Percentiles rank a stretch among this genome's conserved stretches.
phyloP scores from a whole-genome alignment of 2,329 filamentous ascomycete species.

The Verticillium tricorpus region DNA sequence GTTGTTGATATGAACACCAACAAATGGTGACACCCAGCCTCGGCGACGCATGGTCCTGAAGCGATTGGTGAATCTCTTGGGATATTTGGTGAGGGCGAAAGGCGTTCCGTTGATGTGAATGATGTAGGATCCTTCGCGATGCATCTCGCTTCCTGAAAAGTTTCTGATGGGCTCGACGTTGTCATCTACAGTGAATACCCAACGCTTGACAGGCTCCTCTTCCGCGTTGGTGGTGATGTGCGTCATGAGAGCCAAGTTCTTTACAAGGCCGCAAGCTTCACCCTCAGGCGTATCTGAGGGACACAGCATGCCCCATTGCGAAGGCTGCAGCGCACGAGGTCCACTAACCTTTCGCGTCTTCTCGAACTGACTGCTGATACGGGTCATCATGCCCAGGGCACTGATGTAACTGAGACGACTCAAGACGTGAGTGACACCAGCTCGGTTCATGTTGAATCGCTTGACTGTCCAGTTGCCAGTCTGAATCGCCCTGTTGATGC shows the following conservation, averaged over 20 bases:
- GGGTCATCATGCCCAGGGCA: constrained; percentile 98
- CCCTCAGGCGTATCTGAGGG: constrained; percentile 97
- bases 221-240: constrained; percentile 98
- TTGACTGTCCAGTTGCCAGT: constrained; percentile 98
- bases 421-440: constrained; percentile 92
- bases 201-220: constrained; percentile 80
- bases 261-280: constrained; percentile 95
- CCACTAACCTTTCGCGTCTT: constrained; percentile 97
- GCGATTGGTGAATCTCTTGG: constrained; percentile 77
- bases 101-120: constrained; percentile 96
- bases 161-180: constrained; percentile 73
- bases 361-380: constrained; percentile 97
- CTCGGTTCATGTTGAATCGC: constrained; percentile 97
- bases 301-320: constrained; percentile 97
- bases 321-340: constrained; percentile 91
- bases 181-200: constrained; percentile 82
- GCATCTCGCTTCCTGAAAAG: constrained; percentile 76
- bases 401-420: constrained; percentile 95
- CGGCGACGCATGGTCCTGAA: constrained; percentile 85
- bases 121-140: constrained; percentile 76
- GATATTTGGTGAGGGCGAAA: constrained; percentile 78
- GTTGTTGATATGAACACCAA: constrained; percentile 93
- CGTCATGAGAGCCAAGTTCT: constrained; percentile 97
- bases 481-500: constrained; percentile 93
- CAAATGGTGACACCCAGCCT: constrained; percentile 91